Base-by-base conservation (phyloP, 768 basidiomycete genomes). In the Suillus weaverae region DNA sequence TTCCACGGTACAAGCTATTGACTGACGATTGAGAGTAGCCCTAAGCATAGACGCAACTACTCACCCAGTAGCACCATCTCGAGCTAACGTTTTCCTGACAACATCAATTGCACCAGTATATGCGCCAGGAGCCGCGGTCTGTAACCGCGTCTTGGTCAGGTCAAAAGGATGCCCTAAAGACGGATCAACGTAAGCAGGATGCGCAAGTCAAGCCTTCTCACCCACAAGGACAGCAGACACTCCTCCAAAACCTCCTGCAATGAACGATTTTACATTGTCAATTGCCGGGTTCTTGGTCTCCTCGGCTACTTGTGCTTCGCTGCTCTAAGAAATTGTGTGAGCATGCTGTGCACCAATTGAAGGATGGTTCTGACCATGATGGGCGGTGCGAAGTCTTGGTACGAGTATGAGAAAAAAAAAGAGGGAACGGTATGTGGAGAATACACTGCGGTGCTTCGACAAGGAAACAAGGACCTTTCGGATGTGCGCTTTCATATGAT, bases 71-170 rank as follows among this genome's bases (percentile, higher is more conserved):
- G 92, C 70, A 53, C 97, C 97, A 85, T 99, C 97, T 64, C 88
- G 85, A n/a, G 93, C 94, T 60, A 99, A 68, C 0, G 91, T 89
- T 80, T 94, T 92, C 79, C 88, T 91, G 56, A 98, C 94, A 35
- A 97, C 97, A 78, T 99, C 97, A 26, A 98, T 70, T 1, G 94
- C 94, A 50, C 97, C 95, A 46, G 83, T 94, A 79, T 99, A 99
- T 54, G 86, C 83, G 5, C 97, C 96, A 11, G 91, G 86, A 18
- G 86, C 70, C 11, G 97, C 97, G 6, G 97, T 99, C 78, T 99
- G 97, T 66, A 99, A 77, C 51, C 97, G 86, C n/a, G 93, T 95
- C 81, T 96, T 96, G 64, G 94, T 97, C 72, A 99, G 81, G 79
- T 99, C 97, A 75, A 99, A 99, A 10, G 97, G 97, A 73, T 99